phyloP scores from a whole-genome alignment of 192 early-diverging fungal genomes.

The Coemansia sp. region DNA sequence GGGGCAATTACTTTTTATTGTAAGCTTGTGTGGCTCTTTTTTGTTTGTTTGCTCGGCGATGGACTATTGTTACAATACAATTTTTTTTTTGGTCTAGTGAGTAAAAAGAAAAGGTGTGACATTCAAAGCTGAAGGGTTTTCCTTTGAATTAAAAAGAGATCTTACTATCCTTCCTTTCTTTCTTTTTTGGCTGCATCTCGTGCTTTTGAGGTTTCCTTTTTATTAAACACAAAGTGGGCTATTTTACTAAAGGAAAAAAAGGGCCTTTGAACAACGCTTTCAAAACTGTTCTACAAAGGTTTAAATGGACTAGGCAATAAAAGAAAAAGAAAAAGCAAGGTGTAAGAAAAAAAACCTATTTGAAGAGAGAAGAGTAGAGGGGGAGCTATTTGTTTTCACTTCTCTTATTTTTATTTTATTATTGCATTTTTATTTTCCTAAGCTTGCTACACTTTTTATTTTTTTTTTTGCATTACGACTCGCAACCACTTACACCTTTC shows the following conservation, averaged over 20 bases:
- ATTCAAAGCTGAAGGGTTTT: not conserved
- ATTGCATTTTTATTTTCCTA: not conserved
- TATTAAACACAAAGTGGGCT: not conserved
- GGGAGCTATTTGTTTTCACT: no score
- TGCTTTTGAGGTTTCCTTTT: no score
- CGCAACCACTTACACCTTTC: not conserved
- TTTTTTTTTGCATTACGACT: not conserved
- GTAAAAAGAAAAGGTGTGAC: no score
- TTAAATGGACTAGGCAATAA: not conserved
- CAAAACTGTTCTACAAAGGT: not conserved
- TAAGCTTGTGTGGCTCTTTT: no score
- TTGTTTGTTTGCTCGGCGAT: no score
- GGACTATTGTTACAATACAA: not conserved
- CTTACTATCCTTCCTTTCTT: not conserved
- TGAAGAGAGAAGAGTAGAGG: not conserved
- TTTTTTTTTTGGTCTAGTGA: not conserved
- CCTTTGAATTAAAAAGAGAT: not conserved
- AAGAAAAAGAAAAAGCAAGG: not conserved
- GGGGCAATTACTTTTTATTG: no score
- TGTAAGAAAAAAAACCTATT: not conserved
- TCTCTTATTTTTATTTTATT: not conserved
- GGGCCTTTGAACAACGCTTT: not conserved
- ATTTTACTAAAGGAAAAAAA: not conserved
- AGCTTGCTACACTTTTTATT: not conserved
- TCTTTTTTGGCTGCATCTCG: no score